phyloP scores from a whole-genome alignment of 768 basidiomycete genomes.

The Leccinum sublutescens region DNA sequence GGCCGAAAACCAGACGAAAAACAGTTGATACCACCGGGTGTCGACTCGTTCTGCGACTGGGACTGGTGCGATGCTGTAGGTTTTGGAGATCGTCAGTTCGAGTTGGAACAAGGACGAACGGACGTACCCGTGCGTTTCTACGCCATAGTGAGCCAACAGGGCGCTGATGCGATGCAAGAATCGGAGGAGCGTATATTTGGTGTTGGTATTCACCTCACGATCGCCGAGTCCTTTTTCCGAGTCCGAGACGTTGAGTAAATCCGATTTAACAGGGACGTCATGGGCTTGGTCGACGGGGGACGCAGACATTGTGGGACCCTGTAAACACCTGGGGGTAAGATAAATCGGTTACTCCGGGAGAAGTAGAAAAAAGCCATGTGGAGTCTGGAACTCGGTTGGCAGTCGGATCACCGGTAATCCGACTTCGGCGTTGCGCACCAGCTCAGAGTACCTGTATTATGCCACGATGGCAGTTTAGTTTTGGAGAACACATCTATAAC shows the following conservation, averaged over 20 bases:
- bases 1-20: conserved; percentile 51
- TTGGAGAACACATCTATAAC: neutral
- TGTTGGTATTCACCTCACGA: neutral
- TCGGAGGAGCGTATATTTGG: conserved; percentile 1
- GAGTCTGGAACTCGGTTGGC: neutral
- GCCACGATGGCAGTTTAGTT: too few relatives aligned
- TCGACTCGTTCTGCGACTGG: conserved; percentile 37
- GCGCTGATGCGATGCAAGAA: conserved; percentile 24
- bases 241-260: neutral
- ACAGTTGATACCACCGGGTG: conserved; percentile 44
- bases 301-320: conserved; percentile 5
- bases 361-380: neutral
- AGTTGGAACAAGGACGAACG: neutral
- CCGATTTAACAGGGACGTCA: neutral
- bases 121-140: conserved; percentile 43
- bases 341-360: neutral
- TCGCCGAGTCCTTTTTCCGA: conserved; percentile 3
- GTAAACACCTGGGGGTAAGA: neutral
- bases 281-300: neutral
- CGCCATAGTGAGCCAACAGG: conserved; percentile 34
- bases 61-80: conserved; percentile 40
- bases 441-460: neutral
- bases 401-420: neutral
- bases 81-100: neutral
- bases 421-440: neutral